Base-by-base conservation (phyloP, 2,329 filamentous ascomycete species). In the Hortaea sp. region DNA sequence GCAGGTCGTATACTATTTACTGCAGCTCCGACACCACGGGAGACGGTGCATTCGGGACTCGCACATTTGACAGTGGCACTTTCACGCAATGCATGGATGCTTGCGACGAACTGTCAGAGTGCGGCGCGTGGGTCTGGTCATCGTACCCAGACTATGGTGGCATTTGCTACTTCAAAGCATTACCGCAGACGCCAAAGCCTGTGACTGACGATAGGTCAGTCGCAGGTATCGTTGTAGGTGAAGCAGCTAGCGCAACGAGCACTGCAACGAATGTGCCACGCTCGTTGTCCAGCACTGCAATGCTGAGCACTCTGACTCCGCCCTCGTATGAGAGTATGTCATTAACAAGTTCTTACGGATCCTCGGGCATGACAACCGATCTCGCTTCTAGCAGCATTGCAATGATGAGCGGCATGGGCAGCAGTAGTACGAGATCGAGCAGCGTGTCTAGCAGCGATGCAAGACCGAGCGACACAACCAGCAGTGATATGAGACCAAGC, bases 41-140 rank as follows among this genome's bases (percentile, higher is more conserved):
- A n/a, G 32, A n/a, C 4, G 32, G 32, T n/a, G 7, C 32, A 2
- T 9, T 35, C 32, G 39, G 29, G 7, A 38, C n/a, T 5, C 29
- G 39, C 5, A 41, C 38, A 1, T 42, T 32, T 11, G 30, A 41
- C 4, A 13, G 41, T 28, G 47, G 53, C 20, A 48, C 47, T 35
- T 54, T 50, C 41, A 47, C 41, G 7, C 52, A 49, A 12, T 56
- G 53, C 39, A 47, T 54, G 40, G 43, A 38, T n/a, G 42, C 43
- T 6, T 56, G 53, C 32, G 53, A 56, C 44, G 45, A 43, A 40
- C 47, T 42, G 4, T 30, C 41, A 7, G 47, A 35, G 4, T 56
- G 53, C 39, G 43, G 43, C 4, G 47, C 40, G 4, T 49, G 44
- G 44, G 40, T 43, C 5, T 49, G 47, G 47, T 7, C 29, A 10